A percentile compares a stretch with the other conserved stretches of the same genome.
phyloP scores from a whole-genome alignment of 1,284 basidiomycete genomes.

The Tetrapyrgos nigripes region DNA sequence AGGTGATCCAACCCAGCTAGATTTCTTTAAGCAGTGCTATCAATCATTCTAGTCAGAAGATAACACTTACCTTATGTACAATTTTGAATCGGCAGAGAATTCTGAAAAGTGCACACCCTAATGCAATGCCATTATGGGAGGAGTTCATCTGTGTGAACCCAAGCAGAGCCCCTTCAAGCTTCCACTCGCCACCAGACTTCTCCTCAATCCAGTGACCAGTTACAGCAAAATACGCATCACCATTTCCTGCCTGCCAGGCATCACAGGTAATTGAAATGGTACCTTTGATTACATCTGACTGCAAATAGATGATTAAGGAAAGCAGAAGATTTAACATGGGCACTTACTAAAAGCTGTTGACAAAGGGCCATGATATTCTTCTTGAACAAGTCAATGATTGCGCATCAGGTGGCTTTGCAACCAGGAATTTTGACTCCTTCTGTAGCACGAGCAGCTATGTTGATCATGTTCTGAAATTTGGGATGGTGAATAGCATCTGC shows the following conservation, averaged over 20 bases:
- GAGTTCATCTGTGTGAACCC: conserved; percentile 30
- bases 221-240: conserved; percentile 10
- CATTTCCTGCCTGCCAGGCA: conserved; percentile 29
- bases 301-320: background rate
- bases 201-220: conserved; percentile 13
- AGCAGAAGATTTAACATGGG: background rate
- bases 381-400: conserved; percentile 31
- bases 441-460: conserved; percentile 29
- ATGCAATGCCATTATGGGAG: conserved; percentile 26
- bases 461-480: conserved; percentile 32
- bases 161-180: conserved; percentile 21
- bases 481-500: conserved; percentile 31
- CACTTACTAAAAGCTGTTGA: conserved; percentile 22
- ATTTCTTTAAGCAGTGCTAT: background rate
- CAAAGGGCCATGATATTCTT: conserved; percentile 23
- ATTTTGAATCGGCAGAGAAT: conserved; percentile 27
- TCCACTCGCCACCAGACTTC: conserved; percentile 1
- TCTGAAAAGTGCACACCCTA: conserved; percentile 31
- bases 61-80: conserved; percentile 9
- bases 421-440: conserved; percentile 27
- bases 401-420: conserved; percentile 21
- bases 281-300: conserved; percentile 27
- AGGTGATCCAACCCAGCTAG: conserved; percentile 12
- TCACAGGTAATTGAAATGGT: conserved; percentile 38
- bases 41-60: too few relatives aligned